A percentile compares a stretch with the other conserved stretches of the same genome.
These are phyloP conservation scores for Coffea humblotiana DNA, from an alignment of 305 asterid species.

Conservation along the genomic window DNA sequence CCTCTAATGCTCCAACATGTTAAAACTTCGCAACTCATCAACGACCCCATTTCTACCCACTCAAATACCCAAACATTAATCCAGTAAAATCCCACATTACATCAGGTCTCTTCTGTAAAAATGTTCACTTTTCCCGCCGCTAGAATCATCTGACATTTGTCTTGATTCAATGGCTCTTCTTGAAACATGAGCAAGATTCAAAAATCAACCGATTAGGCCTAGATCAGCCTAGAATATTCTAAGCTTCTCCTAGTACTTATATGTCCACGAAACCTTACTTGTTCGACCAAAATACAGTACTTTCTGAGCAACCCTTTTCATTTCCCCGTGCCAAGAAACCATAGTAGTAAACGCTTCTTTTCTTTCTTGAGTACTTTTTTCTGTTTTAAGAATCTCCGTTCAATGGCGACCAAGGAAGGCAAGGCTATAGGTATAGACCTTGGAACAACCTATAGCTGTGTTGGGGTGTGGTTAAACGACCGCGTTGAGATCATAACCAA, in stretches of 20 bases:
- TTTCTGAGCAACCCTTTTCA: neutral
- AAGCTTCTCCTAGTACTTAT: neutral
- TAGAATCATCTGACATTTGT: slow-evolving; percentile 8
- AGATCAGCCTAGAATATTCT: neutral
- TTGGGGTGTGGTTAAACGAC: slow-evolving; percentile 60
- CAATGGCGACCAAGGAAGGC: slow-evolving; percentile 42
- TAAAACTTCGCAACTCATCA: neutral
- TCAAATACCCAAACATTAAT: neutral
- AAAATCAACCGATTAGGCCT: neutral
- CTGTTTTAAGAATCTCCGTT: neutral
- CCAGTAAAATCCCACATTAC: neutral
- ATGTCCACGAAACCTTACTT: neutral
- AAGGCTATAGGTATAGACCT: slow-evolving; percentile 62
- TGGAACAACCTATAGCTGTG: slow-evolving; percentile 64
- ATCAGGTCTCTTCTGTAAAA: slow-evolving; percentile 14
- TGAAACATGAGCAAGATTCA: neutral
- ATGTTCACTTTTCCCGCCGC: neutral
- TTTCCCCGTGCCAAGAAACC: neutral
- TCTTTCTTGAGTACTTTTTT: neutral
- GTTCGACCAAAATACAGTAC: neutral
- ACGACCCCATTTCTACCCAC: slow-evolving; percentile 4
- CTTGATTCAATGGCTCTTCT: neutral
- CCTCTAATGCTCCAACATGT: slow-evolving; percentile 3
- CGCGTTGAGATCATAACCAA: slow-evolving; percentile 62
- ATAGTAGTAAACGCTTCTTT: neutral